Percentiles rank a stretch among this genome's conserved stretches.
Evolutionary conservation across 2,329 filamentous ascomycete species (phyloP).

Genomic region (Periconia macrospinosa): DNA sequence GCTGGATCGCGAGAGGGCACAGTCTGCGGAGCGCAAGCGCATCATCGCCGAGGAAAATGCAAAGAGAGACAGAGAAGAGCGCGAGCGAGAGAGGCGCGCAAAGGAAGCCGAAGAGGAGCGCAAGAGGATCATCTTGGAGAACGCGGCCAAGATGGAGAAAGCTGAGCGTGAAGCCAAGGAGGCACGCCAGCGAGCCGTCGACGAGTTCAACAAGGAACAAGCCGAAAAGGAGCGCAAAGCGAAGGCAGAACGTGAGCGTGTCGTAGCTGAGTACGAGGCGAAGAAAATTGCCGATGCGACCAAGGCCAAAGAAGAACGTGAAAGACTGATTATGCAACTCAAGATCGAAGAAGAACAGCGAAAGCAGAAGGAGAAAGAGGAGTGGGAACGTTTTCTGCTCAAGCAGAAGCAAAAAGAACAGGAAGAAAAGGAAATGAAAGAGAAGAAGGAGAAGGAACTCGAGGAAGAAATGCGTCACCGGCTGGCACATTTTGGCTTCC

Average conservation of each 20-base stretch:
- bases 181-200: constrained; percentile 35
- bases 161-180: constrained; percentile 29
- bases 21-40: constrained; percentile 26
- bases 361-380: constrained; percentile 46
- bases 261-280: constrained; percentile 40
- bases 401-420: constrained; percentile 47
- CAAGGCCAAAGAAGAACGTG: constrained; percentile 39
- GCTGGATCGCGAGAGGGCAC: constrained; percentile 18
- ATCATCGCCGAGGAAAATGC: constrained; percentile 36
- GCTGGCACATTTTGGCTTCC: constrained; percentile 49
- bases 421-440: constrained; percentile 44
- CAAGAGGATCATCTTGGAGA: constrained; percentile 32
- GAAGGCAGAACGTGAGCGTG: constrained; percentile 33
- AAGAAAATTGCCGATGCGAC: constrained; percentile 40
- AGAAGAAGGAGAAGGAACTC: constrained; percentile 45
- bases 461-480: constrained; percentile 50
- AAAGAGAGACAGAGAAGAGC: constrained; percentile 32
- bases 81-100: constrained; percentile 26
- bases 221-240: constrained; percentile 34
- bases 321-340: constrained; percentile 43
- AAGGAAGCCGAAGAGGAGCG: constrained; percentile 29
- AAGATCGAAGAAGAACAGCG: constrained; percentile 44
- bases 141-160: constrained; percentile 29
- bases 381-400: constrained; percentile 44
- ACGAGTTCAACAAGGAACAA: constrained; percentile 37